Evolutionary conservation across 352 stramenopile genomes (phyloP), one percentile per base, ranked within the genome.

Genomic region (Pythium grandisporangium): DNA sequence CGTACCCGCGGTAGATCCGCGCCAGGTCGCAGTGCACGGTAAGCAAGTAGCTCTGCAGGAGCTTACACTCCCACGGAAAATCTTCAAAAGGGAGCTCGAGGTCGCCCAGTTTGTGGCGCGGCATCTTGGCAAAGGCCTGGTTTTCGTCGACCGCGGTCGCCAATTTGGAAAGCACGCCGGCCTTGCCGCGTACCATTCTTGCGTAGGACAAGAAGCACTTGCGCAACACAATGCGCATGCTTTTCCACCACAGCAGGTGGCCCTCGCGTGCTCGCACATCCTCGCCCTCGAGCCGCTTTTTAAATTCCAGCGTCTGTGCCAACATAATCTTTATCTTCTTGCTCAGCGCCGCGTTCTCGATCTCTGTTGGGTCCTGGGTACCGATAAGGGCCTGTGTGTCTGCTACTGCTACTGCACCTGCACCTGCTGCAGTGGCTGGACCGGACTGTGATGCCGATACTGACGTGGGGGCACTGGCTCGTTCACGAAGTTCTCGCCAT

Each of bases 181-280:
- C 58, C 39, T 89, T 79, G 37, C 76, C 76, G 7, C 71, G 59
- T 0, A 71, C 69, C 21, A 89, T 45, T 1, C 69, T 56, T 21
- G 69, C 70, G 37, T 83, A 84, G 38, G 76, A 87, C 7, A 84
- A 8, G 30, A 89, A 89, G 39, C 70, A 87, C 46, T 89, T 89
- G 19, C 73, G 60, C 51, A 87, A 63, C n/a, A 87, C 63, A 37
- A 89, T 77, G 17, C 76, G 73, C 10, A 61, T 27, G 49, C 68
- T 76, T 37, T 85, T 84, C 55, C 66, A 68, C 76, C 76, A 89
- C 10, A 85, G 41, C 27, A 63, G 21, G 42, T 89, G 73, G 3
- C 71, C 71, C 22, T 89, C 76, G 16, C 70, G 69, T 7, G 73
- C 62, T 23, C 77, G 73, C 14, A 53, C 29, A 38, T 84, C 67